These are phyloP conservation scores for Chaetomium sp. DNA, from an alignment of 2,329 filamentous ascomycete genomes.

Conservation along the genomic window DNA sequence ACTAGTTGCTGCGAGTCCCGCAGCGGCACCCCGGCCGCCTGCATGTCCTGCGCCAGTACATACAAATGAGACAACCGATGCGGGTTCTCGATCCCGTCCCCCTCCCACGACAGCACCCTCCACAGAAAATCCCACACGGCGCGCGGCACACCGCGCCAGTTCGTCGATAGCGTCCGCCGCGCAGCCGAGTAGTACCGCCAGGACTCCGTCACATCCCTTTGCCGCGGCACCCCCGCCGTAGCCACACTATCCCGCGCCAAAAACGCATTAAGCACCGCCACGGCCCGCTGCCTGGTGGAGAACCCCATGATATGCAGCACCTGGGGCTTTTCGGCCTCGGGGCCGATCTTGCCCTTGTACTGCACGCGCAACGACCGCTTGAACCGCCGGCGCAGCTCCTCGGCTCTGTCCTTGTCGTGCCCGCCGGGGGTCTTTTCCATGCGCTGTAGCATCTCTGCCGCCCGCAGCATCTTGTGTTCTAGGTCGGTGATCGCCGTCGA, in stretches of 20 bases:
- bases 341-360: constrained; percentile 28
- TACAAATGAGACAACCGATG: constrained; percentile 56
- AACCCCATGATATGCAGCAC: constrained; percentile 22
- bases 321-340: constrained; percentile 18
- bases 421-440: constrained; percentile 19
- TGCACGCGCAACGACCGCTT: constrained; percentile 26
- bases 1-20: constrained; percentile 54
- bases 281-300: constrained; percentile 18
- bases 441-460: constrained; percentile 22
- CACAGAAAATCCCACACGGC: constrained; percentile 61
- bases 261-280: constrained; percentile 27
- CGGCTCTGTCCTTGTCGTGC: constrained; percentile 25
- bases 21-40: constrained; percentile 49
- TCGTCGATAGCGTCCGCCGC: constrained; percentile 36
- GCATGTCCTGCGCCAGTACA: constrained; percentile 59
- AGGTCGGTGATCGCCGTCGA: constrained; percentile 23
- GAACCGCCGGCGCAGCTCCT: constrained; percentile 32
- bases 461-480: constrained; percentile 30
- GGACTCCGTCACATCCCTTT: constrained; percentile 27
- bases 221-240: constrained; percentile 27
- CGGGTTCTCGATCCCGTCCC: constrained; percentile 43
- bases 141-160: constrained; percentile 50
- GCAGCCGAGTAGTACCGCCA: constrained; percentile 48
- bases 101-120: constrained; percentile 50
- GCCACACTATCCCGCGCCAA: constrained; percentile 31